Base-by-base conservation (phyloP, 495 filamentous ascomycete species). In the Tirmania nivea region DNA sequence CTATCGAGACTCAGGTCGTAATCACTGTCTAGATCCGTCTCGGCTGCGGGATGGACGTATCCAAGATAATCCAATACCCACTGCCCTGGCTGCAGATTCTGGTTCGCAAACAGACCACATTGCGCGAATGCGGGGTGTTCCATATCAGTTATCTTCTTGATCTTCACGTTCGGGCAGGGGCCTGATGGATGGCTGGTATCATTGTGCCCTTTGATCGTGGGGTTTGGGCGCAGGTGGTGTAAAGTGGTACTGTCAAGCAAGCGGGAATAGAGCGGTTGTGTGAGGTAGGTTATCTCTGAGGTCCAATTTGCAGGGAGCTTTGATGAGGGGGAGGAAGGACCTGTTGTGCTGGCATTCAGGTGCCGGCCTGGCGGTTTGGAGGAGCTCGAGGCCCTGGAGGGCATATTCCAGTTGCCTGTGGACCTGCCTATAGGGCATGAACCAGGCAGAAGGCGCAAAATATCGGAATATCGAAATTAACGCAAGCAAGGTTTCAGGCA, bases 31-130 rank as follows among this genome's bases (percentile, higher is more conserved):
- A 69, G 68, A 31, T 66, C 67, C 7, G 52, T 57, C 25, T 71
- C 68, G 14, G 59, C 54, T 21, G 62, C 48, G 7, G 63, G 67
- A 63, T 84, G 80, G 11, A 78, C 65, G 36, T 71, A 68, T 9
- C 82, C 82, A 7, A 81, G 64, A 59, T 86, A 86, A n/a, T 75
- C 72, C 7, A 82, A 56, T 48, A 86, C 72, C 39, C 81, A 70
- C 1, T 70, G 65, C 34, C 71, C 73, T 0, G 82, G 76, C 17
- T 61, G 56, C 6, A 86, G 71, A 51, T 72, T 63, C 10, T 67
- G 67, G 2, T 73, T 64, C 7, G 82, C 78, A 60, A 84, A 83
- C 31, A 86, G 73, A 0, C 82, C 82, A 45, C 60, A 61, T 63
- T 86, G 82, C 34, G 74, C 74, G 58, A 66, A 50, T 3, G 82